These are phyloP conservation scores for Phalaenopsis hybrid DNA, from an alignment of 116 monocot species.

Conservation along the genomic window DNA sequence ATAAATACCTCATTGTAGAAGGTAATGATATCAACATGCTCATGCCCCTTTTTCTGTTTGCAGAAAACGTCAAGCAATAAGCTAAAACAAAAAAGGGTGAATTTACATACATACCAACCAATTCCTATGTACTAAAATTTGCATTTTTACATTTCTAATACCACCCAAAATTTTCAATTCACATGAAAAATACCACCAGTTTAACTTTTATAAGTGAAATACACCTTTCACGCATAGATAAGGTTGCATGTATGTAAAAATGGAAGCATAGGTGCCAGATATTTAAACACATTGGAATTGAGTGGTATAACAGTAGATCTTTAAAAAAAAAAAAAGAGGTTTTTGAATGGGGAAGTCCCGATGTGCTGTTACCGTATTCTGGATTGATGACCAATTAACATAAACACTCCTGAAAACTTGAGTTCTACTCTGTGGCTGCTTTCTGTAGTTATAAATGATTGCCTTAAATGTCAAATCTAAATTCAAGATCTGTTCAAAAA, in stretches of 20 bases:
- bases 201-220: too few species aligned
- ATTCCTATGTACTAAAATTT: too few species aligned
- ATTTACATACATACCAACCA: too few species aligned
- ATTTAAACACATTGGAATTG: too few species aligned
- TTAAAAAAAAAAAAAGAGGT: background rate
- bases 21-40: constrained; percentile 87
- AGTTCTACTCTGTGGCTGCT: constrained; percentile 77
- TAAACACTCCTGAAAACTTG: constrained; percentile 77
- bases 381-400: constrained; percentile 41
- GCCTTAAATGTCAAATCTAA: constrained; percentile 72
- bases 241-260: too few species aligned
- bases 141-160: too few species aligned
- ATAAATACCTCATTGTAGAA: constrained; percentile 95
- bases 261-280: too few species aligned
- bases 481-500: constrained; percentile 51
- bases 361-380: constrained; percentile 42
- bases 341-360: background rate
- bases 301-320: too few species aligned
- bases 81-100: background rate
- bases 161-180: too few species aligned
- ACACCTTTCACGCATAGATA: too few species aligned
- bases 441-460: constrained; percentile 79
- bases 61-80: constrained; percentile 10
- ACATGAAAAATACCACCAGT: too few species aligned
- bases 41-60: constrained; percentile 56